These are phyloP conservation scores for Fusarium pininemorale DNA, from an alignment of 2,329 filamentous ascomycete species.

Conservation along the genomic window DNA sequence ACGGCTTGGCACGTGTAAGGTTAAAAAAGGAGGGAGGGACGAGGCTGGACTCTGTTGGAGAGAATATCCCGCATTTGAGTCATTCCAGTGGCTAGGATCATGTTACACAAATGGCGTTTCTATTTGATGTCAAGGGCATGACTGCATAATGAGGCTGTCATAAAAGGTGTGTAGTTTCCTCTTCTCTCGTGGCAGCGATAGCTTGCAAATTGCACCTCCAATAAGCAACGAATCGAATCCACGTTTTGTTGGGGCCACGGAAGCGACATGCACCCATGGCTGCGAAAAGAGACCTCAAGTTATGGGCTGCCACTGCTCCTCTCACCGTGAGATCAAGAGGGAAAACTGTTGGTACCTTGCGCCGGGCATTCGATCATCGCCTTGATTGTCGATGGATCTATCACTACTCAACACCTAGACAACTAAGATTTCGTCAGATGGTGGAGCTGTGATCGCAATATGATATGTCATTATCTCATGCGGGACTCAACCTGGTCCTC, in stretches of 20 bases:
- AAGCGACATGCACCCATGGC: slow-evolving; percentile 5
- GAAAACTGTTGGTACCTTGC: background rate
- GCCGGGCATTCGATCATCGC: slow-evolving; percentile 2
- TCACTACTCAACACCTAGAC: background rate
- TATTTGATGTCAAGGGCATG: slow-evolving; percentile 30
- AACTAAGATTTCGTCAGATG: slow-evolving; percentile 1
- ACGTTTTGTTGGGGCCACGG: slow-evolving; percentile 14
- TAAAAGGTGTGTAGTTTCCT: slow-evolving; percentile 39
- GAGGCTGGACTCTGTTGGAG: background rate
- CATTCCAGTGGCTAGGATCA: slow-evolving; percentile 3
- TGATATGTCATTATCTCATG: slow-evolving; percentile 39
- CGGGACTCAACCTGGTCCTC: slow-evolving; percentile 30
- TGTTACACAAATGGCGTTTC: slow-evolving; percentile 23
- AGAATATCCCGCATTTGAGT: slow-evolving; percentile 1
- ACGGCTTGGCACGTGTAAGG: slow-evolving; percentile 19
- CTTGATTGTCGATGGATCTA: slow-evolving; percentile 4
- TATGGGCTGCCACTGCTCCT: background rate
- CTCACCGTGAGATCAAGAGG: slow-evolving; percentile 1
- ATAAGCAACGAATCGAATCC: slow-evolving; percentile 23
- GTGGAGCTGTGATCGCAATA: slow-evolving; percentile 37
- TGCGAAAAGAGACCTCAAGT: background rate
- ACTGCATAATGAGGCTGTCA: slow-evolving; percentile 16
- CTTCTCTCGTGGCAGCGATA: slow-evolving; percentile 38
- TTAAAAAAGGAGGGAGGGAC: slow-evolving; percentile 11
- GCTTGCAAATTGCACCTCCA: slow-evolving; percentile 16